These are phyloP conservation scores for Ogataea polymorpha DNA, from an alignment of 805 yeast species.

Conservation along the genomic window DNA sequence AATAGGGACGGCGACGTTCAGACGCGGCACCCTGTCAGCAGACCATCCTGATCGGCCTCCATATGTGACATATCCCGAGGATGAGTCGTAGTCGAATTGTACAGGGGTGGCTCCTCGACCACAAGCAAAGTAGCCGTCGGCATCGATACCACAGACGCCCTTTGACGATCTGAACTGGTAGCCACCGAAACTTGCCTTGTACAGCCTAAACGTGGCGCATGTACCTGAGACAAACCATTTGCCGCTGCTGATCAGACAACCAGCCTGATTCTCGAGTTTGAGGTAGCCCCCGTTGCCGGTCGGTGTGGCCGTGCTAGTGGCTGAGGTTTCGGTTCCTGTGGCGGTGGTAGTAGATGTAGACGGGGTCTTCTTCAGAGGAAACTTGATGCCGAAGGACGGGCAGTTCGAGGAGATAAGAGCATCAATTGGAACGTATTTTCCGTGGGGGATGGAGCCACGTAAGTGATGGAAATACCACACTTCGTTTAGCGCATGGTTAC, in stretches of 20 bases:
- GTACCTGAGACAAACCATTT: slow-evolving; percentile 79
- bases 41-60: slow-evolving; percentile 67
- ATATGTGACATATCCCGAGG: slow-evolving; percentile 46
- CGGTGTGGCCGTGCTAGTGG: slow-evolving; percentile 34
- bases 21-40: slow-evolving; percentile 42
- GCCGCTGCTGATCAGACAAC: slow-evolving; percentile 85
- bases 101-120: slow-evolving; percentile 36
- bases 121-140: slow-evolving; percentile 30
- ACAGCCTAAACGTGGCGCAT: slow-evolving; percentile 72
- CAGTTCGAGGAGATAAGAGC: slow-evolving; percentile 57
- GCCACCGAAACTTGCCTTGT: slow-evolving; percentile 69
- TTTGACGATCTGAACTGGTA: slow-evolving; percentile 61
- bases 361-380: slow-evolving; percentile 57
- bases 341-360: slow-evolving; percentile 27
- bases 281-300: slow-evolving; percentile 43
- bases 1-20: slow-evolving; percentile 47
- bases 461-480: slow-evolving; percentile 81
- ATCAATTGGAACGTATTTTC: slow-evolving; percentile 63
- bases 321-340: slow-evolving; percentile 31
- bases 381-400: slow-evolving; percentile 65
- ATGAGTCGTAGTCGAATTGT: slow-evolving; percentile 57
- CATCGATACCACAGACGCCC: slow-evolving; percentile 65
- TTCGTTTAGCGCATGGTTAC: slow-evolving; percentile 50
- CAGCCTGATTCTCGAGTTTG: slow-evolving; percentile 48
- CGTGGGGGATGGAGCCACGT: slow-evolving; percentile 67